Percentiles rank a stretch among this genome's conserved stretches.
Evolutionary conservation across 257 asterid genomes (phyloP).

Genomic region (Penstemon eatonii): DNA sequence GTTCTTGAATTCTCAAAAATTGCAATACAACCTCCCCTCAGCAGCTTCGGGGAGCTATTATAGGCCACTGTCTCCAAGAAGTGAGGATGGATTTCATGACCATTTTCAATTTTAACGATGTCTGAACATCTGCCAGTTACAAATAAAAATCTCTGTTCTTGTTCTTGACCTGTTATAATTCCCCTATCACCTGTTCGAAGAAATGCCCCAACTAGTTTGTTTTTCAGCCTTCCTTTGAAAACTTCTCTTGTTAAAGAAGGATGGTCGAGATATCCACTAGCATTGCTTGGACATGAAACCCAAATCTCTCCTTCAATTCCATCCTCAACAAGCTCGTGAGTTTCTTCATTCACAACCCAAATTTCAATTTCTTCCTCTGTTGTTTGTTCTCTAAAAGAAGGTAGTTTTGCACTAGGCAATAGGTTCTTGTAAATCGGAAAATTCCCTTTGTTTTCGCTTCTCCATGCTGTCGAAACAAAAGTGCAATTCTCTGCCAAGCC

Average conservation of each 20-base stretch:
- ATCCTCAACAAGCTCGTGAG: conserved; percentile 49
- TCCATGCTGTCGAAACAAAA: conserved; percentile 80
- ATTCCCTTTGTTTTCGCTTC: conserved; percentile 29
- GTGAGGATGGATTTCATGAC: conserved; percentile 60
- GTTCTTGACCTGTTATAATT: conserved; percentile 44
- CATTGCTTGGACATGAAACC: conserved; percentile 81
- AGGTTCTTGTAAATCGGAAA: conserved; percentile 51
- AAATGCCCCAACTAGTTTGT: conserved; percentile 30
- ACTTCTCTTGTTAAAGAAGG: conserved; percentile 54
- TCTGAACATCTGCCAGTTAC: conserved; percentile 65
- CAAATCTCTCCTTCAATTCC: conserved; percentile 90
- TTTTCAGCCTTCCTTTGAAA: conserved; percentile 43
- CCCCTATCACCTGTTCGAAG: conserved; percentile 84
- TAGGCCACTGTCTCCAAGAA: conserved; percentile 66
- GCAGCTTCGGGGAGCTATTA: conserved; percentile 32
- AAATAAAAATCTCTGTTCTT: conserved; percentile 47
- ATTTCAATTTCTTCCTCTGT: conserved; percentile 56
- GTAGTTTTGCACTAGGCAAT: conserved; percentile 67
- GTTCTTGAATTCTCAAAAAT: conserved; percentile 36
- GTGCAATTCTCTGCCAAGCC: conserved; percentile 85
- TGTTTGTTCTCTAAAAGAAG: conserved; percentile 30
- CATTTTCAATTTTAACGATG: conserved; percentile 39
- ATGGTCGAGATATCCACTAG: conserved; percentile 68
- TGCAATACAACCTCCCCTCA: conserved; percentile 69
- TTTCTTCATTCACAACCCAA: conserved; percentile 60